A percentile compares a stretch with the other conserved stretches of the same genome.
phyloP scores from a whole-genome alignment of 2,329 filamentous ascomycete genomes.

The Verticillium zaregamsianum region DNA sequence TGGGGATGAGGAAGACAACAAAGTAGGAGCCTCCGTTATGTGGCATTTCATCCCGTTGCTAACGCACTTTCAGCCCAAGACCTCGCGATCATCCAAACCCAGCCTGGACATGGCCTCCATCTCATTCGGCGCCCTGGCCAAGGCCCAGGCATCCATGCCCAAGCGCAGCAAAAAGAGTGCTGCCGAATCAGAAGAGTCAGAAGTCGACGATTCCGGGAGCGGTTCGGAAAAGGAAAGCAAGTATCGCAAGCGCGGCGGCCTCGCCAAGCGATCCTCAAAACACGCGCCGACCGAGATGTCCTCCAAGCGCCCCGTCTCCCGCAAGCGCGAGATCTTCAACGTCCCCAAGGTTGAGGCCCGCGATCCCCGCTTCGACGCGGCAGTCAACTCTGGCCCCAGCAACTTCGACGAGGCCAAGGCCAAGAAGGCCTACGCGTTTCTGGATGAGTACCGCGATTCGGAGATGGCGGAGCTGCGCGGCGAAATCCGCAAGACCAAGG shows the following conservation, averaged over 20 bases:
- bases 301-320: slow-evolving; percentile 78
- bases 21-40: not conserved
- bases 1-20: slow-evolving; percentile 17
- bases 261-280: slow-evolving; percentile 59
- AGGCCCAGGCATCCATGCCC: slow-evolving; percentile 70
- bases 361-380: slow-evolving; percentile 84
- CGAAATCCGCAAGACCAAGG: slow-evolving; percentile 63
- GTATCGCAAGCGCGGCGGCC: slow-evolving; percentile 22
- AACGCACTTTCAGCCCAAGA: slow-evolving; percentile 23
- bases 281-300: slow-evolving; percentile 83
- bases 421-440: slow-evolving; percentile 76
- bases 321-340: slow-evolving; percentile 69
- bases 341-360: slow-evolving; percentile 57
- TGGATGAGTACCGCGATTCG: slow-evolving; percentile 79
- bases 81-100: slow-evolving; percentile 16
- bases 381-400: slow-evolving; percentile 41
- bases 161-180: slow-evolving; percentile 20
- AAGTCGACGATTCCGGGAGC: slow-evolving; percentile 18
- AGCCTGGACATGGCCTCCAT: slow-evolving; percentile 53
- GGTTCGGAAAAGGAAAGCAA: slow-evolving; percentile 23
- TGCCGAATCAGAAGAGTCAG: slow-evolving; percentile 17
- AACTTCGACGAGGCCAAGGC: slow-evolving; percentile 53
- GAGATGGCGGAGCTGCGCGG: slow-evolving; percentile 74
- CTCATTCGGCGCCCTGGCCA: slow-evolving; percentile 86
- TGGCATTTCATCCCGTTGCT: not conserved